Evolutionary conservation across 2,329 filamentous ascomycete genomes (phyloP).

Genomic region (Fusarium compactum): DNA sequence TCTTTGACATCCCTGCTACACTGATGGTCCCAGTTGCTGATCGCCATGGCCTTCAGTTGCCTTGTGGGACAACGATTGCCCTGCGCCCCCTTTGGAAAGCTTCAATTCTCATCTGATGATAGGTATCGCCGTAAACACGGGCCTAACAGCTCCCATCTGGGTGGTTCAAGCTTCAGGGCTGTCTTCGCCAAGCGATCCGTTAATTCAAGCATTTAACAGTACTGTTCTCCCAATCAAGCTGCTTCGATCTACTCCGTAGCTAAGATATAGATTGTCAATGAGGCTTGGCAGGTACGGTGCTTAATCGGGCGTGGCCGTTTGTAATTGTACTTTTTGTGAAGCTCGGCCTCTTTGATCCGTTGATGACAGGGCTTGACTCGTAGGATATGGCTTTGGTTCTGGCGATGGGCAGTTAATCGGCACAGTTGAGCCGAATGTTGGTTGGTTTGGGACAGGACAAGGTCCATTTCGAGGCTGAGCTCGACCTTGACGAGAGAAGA

Average conservation of each 20-base stretch:
- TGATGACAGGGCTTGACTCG: constrained; percentile 14
- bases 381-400: neutral
- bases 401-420: constrained; percentile 16
- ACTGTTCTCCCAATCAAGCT: neutral
- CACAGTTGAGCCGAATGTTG: constrained; percentile 21
- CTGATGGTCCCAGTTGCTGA: constrained; percentile 22
- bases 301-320: neutral
- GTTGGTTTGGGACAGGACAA: constrained; percentile 18
- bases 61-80: constrained; percentile 23
- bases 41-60: constrained; percentile 17
- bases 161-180: neutral
- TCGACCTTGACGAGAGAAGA: constrained; percentile 9
- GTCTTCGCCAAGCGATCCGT: neutral
- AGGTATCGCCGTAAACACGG: constrained; percentile 4
- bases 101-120: constrained; percentile 18
- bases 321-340: neutral
- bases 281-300: constrained; percentile 27
- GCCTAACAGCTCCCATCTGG: neutral
- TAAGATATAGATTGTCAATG: neutral
- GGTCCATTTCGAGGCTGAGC: constrained; percentile 30
- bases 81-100: constrained; percentile 15
- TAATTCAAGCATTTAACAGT: neutral
- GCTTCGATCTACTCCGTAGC: neutral
- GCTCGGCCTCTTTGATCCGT: constrained; percentile 16
- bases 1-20: constrained; percentile 9